These are phyloP conservation scores for Daldinia concentrica DNA, from an alignment of 495 filamentous ascomycete genomes.

Conservation along the genomic window DNA sequence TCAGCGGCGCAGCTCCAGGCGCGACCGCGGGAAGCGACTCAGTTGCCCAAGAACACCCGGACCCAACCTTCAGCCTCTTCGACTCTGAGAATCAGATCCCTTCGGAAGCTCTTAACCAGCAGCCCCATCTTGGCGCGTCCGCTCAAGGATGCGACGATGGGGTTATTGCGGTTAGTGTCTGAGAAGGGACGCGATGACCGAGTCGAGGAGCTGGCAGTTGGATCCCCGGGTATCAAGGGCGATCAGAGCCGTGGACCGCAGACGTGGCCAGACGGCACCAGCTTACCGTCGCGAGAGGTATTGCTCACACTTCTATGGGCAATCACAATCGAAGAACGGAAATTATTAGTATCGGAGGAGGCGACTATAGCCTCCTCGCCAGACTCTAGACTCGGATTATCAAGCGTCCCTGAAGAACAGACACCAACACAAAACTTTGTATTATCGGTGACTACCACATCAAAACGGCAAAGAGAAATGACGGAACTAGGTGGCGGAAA, in stretches of 20 bases:
- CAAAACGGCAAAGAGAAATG: conserved; percentile 38
- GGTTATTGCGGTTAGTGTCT: conserved; percentile 77
- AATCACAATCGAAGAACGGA: conserved; percentile 59
- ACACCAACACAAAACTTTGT: conserved; percentile 42
- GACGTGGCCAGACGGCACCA: conserved; percentile 53
- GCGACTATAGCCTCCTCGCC: conserved; percentile 36
- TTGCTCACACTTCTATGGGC: conserved; percentile 64
- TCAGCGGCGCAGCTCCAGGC: conserved; percentile 52
- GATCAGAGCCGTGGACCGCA: conserved; percentile 52
- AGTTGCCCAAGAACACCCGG: conserved; percentile 44
- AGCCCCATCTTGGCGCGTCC: conserved; percentile 93
- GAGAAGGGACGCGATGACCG: conserved; percentile 52
- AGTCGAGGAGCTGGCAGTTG: conserved; percentile 51
- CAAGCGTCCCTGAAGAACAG: conserved; percentile 44
- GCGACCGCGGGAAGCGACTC: conserved; percentile 48
- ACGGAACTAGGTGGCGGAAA: conserved; percentile 28
- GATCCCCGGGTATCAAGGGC: conserved; percentile 53
- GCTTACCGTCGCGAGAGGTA: conserved; percentile 61
- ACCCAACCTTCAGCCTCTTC: conserved; percentile 49
- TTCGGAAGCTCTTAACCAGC: conserved; percentile 73
- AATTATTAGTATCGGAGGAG: conserved; percentile 26
- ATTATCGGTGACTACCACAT: conserved; percentile 37
- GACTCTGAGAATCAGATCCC: conserved; percentile 60
- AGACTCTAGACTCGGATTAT: conserved; percentile 40
- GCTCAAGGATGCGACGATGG: conserved; percentile 88